Base-by-base conservation (phyloP, 1,284 basidiomycete genomes). In the Melanopsichium pennsylvanicum region DNA sequence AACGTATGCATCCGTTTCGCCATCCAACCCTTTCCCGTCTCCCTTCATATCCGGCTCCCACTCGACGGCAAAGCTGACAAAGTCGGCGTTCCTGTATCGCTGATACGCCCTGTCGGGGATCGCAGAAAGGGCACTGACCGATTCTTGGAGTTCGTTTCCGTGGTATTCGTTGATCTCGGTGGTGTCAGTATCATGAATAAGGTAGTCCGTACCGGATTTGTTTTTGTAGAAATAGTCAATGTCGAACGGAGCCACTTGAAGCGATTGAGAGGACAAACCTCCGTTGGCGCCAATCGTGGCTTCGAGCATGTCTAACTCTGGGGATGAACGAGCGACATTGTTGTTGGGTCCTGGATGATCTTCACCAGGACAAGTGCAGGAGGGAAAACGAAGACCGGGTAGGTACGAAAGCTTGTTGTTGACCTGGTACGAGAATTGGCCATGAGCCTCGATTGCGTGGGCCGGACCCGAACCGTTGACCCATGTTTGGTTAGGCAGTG, bases 211-310 rank as follows among this genome's bases (percentile, higher is more conserved):
- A 12, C 50, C 44, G 0, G 33, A 44, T 16, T 41, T 40, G 11
- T 64, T 38, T 31, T 66, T 54, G 69, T 75, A 77, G 25, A 67
- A 54, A 44, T 75, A 75, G 26, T 62, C 60, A 13, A 62, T 34
- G 44, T 76, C 74, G 46, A 77, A 80, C 2, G 80, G 80, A 1
- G 79, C 79, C n/a, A 74, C 61, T 39, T 80, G 79, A 25, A 73
- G 62, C 7, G 76, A 76, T 58, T 74, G 63, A 57, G 74, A 79
- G 3, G 70, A 72, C 19, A 48, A 36, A 4, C 64, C 60, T 19
- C 38, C 55, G 12, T 43, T 52, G 7, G 43, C 77, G 86, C 88
- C 82, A 86, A 83, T 84, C 63, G 87, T 85, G 7, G 76, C 71
- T 58, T 81, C 78, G 41, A 77, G 61, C 35, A 81, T 70, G 45